phyloP scores from a whole-genome alignment of 352 stramenopile species.

The Pythium phragmiticola region DNA sequence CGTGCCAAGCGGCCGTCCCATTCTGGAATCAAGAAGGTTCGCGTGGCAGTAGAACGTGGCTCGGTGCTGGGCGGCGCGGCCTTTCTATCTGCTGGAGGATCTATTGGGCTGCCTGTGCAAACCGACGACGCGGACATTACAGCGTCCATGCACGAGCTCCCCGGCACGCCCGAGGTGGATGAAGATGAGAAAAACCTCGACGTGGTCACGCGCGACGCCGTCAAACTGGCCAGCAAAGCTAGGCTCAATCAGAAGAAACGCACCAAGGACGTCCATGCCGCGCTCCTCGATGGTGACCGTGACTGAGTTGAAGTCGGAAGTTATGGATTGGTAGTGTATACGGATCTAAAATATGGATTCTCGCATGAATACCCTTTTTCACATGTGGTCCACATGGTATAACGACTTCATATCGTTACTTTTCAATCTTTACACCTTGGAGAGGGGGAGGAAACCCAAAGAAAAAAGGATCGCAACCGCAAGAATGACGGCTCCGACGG shows the following conservation, averaged over 20 bases:
- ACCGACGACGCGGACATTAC: slow-evolving; percentile 3
- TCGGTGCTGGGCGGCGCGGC: slow-evolving; percentile 8
- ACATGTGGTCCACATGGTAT: slow-evolving; percentile 20
- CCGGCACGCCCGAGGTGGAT: slow-evolving; percentile 29
- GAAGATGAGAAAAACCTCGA: slow-evolving; percentile 40
- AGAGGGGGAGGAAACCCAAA: slow-evolving; percentile 3
- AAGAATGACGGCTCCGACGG: slow-evolving; percentile 15
- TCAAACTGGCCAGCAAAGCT: slow-evolving; percentile 63
- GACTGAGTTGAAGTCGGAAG: slow-evolving; percentile 9
- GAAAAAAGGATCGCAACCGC: slow-evolving; percentile 20
- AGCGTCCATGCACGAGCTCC: slow-evolving; percentile 19
- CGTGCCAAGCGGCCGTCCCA: slow-evolving; percentile 9
- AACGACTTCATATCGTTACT: slow-evolving; percentile 25
- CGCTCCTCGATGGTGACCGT: slow-evolving; percentile 3
- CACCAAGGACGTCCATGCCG: slow-evolving; percentile 15
- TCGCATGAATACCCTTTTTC: background rate
- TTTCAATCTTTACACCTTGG: slow-evolving; percentile 28
- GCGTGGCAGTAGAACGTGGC: slow-evolving; percentile 5
- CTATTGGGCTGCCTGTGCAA: background rate
- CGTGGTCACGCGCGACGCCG: slow-evolving; percentile 54
- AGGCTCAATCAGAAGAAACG: slow-evolving; percentile 63
- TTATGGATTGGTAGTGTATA: background rate
- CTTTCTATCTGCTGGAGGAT: background rate
- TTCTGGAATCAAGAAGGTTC: slow-evolving; percentile 13
- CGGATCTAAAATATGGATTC: slow-evolving; percentile 2